These are phyloP conservation scores for Claviceps fusiformis DNA, from an alignment of 2,329 filamentous ascomycete species.

Conservation along the genomic window DNA sequence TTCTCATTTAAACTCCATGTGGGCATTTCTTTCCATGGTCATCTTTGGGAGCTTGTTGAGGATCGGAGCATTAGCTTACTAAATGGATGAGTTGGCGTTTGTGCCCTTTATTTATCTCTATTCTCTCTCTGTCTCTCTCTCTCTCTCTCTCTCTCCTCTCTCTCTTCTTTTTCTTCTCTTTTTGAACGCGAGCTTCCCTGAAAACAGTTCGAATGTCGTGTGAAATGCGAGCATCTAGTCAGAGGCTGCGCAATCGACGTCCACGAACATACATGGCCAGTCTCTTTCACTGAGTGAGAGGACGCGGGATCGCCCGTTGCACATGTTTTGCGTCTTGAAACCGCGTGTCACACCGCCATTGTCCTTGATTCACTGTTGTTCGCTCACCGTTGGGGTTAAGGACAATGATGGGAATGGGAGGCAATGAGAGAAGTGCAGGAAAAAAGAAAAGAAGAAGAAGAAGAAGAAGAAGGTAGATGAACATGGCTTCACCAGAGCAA, in stretches of 20 bases:
- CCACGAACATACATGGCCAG: not conserved
- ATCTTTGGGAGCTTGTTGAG: not conserved
- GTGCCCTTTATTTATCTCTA: too few relatives aligned
- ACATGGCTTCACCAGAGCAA: too few relatives aligned
- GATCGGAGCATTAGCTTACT: not conserved
- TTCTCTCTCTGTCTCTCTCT: too few relatives aligned
- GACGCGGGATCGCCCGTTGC: not conserved
- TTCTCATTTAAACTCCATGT: not conserved
- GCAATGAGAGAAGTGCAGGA: too few relatives aligned
- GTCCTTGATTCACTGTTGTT: not conserved
- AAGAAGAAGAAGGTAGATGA: too few relatives aligned
- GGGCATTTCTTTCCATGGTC: not conserved
- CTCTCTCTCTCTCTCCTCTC: not conserved
- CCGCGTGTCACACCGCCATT: not conserved
- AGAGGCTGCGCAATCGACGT: not conserved
- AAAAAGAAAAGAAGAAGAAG: too few relatives aligned
- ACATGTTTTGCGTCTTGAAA: not conserved
- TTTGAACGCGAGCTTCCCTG: not conserved
- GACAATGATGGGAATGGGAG: too few relatives aligned
- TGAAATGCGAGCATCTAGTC: not conserved
- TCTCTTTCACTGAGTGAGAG: not conserved
- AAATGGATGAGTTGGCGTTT: slow-evolving; percentile 4
- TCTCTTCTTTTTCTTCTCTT: not conserved
- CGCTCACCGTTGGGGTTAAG: not conserved
- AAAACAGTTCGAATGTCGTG: not conserved